Base-by-base conservation (phyloP, 805 yeast species). In the Myxozyma nipponensis region DNA sequence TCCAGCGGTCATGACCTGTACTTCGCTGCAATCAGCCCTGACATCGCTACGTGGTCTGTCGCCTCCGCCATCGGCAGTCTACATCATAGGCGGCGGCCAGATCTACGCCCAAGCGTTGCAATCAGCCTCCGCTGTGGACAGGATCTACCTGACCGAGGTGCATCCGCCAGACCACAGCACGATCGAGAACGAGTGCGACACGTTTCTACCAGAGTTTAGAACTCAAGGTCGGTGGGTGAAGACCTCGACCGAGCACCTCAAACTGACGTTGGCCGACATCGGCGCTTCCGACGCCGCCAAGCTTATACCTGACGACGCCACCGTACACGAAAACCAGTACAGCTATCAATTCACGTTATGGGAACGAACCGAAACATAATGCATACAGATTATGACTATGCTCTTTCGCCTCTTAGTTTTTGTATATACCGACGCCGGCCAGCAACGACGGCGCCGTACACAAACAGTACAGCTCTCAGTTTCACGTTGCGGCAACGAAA, bases 31-130 rank as follows among this genome's bases (percentile, higher is more conserved):
- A 13, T 28, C 32, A 9, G 32, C 32, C 13, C 13, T 28, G 32
- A 13, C 7, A 9, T 7, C 32, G 13, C 13, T 28, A 13, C 32
- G 13, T 7, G 32, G 13, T 7, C 7, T 28, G 32, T 9, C 32
- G 7, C 54, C 54, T 9, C 54, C 52, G 5, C 38, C 43, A 7
- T 39, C 55, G 4, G 35, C 36, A 15, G 74, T 93, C 1, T 93
- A 82, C 63, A 76, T 93, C 23, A 91, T 93, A 55, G 98, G 98
- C 2, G 98, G 98, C 0, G 93, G 90, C 0, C 90, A 90, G 64
- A 72, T 93, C 6, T 93, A 93, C 69, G 75, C 78, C 45, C 73
- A 79, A 36, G 73, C 82, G 13, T 62, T 82, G 38, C 13, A 54
- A 64, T 70, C 9, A 79, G 83, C 0, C 77, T 77, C 41, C 74